Percentiles rank a stretch among this genome's conserved stretches.
Evolutionary conservation across 441 rosid species (phyloP).

Genomic region (Adansonia madagascariensis): DNA sequence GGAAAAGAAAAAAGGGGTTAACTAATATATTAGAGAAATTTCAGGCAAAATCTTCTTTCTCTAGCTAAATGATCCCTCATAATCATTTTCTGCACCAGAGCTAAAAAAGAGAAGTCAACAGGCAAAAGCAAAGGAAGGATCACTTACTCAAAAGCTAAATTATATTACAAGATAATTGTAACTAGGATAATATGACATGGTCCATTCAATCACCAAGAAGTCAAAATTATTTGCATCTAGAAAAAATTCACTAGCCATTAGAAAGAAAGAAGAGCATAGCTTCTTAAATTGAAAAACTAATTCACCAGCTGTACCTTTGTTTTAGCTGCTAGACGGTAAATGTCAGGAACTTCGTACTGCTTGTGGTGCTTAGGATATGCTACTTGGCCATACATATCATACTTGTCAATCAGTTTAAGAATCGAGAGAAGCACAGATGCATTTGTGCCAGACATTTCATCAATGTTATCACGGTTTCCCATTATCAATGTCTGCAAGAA

Average conservation of each 20-base stretch:
- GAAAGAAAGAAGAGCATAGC: background rate
- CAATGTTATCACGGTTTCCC: constrained; percentile 93
- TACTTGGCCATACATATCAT: constrained; percentile 93
- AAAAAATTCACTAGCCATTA: background rate
- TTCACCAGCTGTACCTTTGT: constrained; percentile 62
- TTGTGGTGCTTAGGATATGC: constrained; percentile 97
- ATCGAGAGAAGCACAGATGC: constrained; percentile 78
- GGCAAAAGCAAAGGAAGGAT: background rate
- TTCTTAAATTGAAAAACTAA: background rate
- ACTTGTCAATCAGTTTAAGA: constrained; percentile 82
- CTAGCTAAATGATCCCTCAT: constrained; percentile 4
- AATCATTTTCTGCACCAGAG: background rate
- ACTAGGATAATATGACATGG: too few species aligned
- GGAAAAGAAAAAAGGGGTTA: background rate
- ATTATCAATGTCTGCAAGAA: constrained; percentile 74
- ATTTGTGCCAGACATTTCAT: constrained; percentile 82
- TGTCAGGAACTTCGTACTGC: constrained; percentile 89
- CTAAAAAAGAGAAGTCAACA: background rate
- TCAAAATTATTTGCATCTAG: background rate
- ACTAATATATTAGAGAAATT: background rate
- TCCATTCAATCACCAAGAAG: background rate
- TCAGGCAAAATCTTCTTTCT: background rate
- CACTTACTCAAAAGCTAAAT: background rate
- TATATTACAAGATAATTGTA: too few species aligned
- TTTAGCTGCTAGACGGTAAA: constrained; percentile 90